Evolutionary conservation across 768 basidiomycete genomes (phyloP).

Genomic region (Phlebiopsis gigantea): DNA sequence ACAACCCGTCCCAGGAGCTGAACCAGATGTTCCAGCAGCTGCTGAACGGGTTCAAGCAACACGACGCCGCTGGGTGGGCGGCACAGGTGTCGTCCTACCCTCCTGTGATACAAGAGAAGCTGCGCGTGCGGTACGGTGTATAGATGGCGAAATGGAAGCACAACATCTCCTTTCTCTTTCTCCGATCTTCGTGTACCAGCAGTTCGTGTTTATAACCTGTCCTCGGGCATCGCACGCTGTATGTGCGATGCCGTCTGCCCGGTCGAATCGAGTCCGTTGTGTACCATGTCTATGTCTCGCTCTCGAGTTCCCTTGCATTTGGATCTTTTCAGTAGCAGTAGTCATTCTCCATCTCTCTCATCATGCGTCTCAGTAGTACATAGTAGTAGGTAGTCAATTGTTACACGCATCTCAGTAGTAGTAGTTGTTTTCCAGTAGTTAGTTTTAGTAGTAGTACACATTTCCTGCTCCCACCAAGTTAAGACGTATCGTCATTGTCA

Average conservation of each 20-base stretch:
- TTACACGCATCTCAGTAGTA: constrained; percentile 2
- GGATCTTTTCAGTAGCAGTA: constrained; percentile 16
- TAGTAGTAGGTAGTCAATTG: background rate
- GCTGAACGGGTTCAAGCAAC: constrained; percentile 84
- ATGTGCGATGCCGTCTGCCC: background rate
- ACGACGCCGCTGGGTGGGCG: constrained; percentile 82
- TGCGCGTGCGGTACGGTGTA: constrained; percentile 84
- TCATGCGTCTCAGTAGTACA: background rate
- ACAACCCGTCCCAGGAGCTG: constrained; percentile 83
- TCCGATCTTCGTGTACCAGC: background rate
- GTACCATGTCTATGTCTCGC: constrained; percentile 1
- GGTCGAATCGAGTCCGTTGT: background rate
- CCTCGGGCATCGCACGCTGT: background rate
- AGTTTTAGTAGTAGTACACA: constrained; percentile 3
- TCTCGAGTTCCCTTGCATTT: constrained; percentile 13
- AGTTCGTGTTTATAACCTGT: background rate
- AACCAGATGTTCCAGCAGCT: constrained; percentile 93
- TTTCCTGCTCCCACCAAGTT: background rate
- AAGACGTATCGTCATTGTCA: background rate
- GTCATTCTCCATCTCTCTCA: constrained; percentile 10
- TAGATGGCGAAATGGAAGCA: constrained; percentile 12
- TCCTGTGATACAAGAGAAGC: constrained; percentile 80
- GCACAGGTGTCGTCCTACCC: constrained; percentile 82
- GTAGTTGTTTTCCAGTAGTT: constrained; percentile 3
- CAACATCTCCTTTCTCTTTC: background rate